Base-by-base conservation (phyloP, 2,329 filamentous ascomycete genomes). In the Ophiostoma australiae region DNA sequence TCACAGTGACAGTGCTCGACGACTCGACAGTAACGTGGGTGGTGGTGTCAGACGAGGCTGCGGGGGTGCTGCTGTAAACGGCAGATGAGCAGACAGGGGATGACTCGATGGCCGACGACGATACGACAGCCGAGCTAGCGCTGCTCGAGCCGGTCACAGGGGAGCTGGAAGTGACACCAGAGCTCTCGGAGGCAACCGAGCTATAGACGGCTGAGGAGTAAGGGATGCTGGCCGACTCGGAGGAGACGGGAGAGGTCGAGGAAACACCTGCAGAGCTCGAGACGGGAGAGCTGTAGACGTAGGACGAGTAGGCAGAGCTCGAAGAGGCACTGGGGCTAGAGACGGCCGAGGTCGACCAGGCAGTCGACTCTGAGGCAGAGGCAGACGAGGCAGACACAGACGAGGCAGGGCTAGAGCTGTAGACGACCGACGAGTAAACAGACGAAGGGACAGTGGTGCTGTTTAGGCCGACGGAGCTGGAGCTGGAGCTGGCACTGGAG, bases 271-370 rank as follows among this genome's bases (percentile, higher is more conserved):
- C 52, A 27, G n/a, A 11, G 55, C 55, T 61, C 11, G 44, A 48
- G 17, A 48, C 15, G 39, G 10, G 39, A 23, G n/a, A 31, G 55
- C 65, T 67, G 65, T 67, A 67, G 65, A 67, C n/a, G 13, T 20
- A 20, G 7, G 65, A 67, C 37, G 65, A 67, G 67, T 69, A 69
- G 33, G 61, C 33, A 1, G 61, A 65, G 61, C 58, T 63, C 3
- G 27, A 17, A 15, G 23, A 3, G 4, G 35, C 15, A n/a, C 27
- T 31, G 27, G 11, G 10, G 48, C 52, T 63, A 27, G 33, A 69
- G 23, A 65, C 35, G 15, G 35, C 15, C 35, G 63, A 66, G 27
- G 58, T 35, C 23, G 67, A 52, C 27, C 6, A 23, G 41, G 41
- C 11, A n/a, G 67, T 52, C 11, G 67, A 48, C 44, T 48, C 44